A percentile compares a stretch with the other conserved stretches of the same genome.
Evolutionary conservation across 1,284 basidiomycete species (phyloP).

Genomic region (Naganishia albida): DNA sequence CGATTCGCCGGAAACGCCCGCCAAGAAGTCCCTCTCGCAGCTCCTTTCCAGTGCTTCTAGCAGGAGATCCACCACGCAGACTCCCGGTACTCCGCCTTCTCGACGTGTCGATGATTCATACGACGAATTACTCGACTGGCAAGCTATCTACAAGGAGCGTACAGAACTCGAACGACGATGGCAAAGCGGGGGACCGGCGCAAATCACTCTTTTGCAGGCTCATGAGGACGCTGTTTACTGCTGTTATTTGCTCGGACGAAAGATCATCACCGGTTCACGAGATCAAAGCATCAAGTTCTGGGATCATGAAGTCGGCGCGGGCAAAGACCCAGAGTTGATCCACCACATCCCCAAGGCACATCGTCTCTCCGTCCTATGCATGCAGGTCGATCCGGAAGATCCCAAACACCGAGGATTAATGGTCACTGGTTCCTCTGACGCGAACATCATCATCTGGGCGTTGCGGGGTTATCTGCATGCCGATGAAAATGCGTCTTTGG

Average conservation of each 20-base stretch:
- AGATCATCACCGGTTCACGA: conserved; percentile 31
- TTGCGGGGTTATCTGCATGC: conserved; percentile 20
- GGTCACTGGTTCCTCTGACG: conserved; percentile 32
- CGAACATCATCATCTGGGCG: conserved; percentile 28
- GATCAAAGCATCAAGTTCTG: conserved; percentile 32
- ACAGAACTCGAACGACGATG: conserved; percentile 30
- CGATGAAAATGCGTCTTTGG: neutral
- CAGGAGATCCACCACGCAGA: neutral
- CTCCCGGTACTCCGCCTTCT: conserved; percentile 10
- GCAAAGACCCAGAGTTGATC: conserved; percentile 12
- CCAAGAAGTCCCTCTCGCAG: conserved; percentile 21
- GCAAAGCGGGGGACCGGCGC: conserved; percentile 14
- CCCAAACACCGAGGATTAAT: conserved; percentile 26
- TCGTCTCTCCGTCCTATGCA: conserved; percentile 31
- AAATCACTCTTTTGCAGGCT: conserved; percentile 12
- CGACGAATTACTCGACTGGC: conserved; percentile 29
- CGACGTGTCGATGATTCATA: neutral
- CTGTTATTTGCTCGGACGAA: conserved; percentile 21
- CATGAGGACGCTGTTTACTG: conserved; percentile 31
- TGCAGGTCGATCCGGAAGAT: conserved; percentile 27
- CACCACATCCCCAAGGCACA: conserved; percentile 28
- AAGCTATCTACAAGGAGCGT: conserved; percentile 28
- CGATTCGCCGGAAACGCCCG: conserved; percentile 6
- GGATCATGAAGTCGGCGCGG: conserved; percentile 11
- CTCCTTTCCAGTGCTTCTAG: conserved; percentile 20